Base-by-base conservation (phyloP, 768 basidiomycete species). In the Suillus spraguei region DNA sequence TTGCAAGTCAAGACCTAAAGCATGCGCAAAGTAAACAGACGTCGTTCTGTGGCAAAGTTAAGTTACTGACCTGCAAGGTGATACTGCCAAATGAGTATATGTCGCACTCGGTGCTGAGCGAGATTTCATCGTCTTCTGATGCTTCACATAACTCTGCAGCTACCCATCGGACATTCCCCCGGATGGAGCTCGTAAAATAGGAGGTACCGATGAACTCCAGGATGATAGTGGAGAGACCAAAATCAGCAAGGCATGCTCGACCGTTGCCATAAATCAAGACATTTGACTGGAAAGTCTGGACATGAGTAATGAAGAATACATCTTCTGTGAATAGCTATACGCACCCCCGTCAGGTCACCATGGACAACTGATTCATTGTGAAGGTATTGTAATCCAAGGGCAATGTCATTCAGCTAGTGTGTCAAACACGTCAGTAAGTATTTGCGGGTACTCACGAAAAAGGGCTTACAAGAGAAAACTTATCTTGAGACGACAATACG, bases 21-120 rank as follows among this genome's bases (percentile, higher is more conserved):
- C 33, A 32, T 54, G 16, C 9, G 28, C 52, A n/a, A 33, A 20
- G 5, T 53, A 20, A 59, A 24, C 16, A 53, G 13, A 38, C 3
- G 4, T 60, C 44, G 8, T 52, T 35, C 11, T 11, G 11, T 2
- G 1, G 33, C 4, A 33, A 49, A 14, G 3, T 7, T 3, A 9
- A 41, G 20, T 35, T 13, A 60, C 42, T 38, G 77, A 38, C 64
- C 54, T 64, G 64, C 14, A 62, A 11, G n/a, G 67, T 68, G 22
- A 81, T 76, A 65, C 79, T 78, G 5, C 80, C 80, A 63, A 79
- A 80, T 0, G 81, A 81, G 8, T 76, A 83, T n/a, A 82, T 77
- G 69, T 83, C 82, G 61, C 72, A 79, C 33, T n/a, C 67, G 16
- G 36, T 24, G n/a, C 41, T 63, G 36, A 47, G 44, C 16, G 28